Evolutionary conservation across 805 yeast species (phyloP), one percentile per base, ranked within the genome.

Genomic region (Teunomyces stri): DNA sequence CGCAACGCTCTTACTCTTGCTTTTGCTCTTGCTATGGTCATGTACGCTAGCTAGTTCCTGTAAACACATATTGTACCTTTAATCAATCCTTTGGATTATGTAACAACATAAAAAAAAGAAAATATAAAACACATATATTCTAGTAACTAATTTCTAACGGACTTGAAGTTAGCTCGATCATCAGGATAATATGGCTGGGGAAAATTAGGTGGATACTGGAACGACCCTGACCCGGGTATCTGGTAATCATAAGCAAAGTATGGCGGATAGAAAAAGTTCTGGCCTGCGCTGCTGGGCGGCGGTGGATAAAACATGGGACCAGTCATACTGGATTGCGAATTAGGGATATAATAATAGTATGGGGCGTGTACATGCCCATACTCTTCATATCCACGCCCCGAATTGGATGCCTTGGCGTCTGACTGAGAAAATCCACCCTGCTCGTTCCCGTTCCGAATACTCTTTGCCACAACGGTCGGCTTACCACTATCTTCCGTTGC

Each of bases 241-340:
- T 42, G 40, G 3, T 11, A 37, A 18, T 62, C 70, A 43, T 57
- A 61, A 2, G 62, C 51, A 37, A 52, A 58, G 35, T 62, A 62
- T 42, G 63, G 65, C 25, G 66, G 66, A 40, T 59, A 56, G 28
- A 65, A 68, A 46, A 54, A 63, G 38, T 57, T 63, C 12, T 36
- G 39, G 12, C 40, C 40, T 6, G 28, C 29, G n/a, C 40, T 36
- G 6, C 40, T 15, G 21, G 62, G 51, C 21, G 62, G 51, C 21
- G 64, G 60, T 12, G 61, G 61, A 5, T 20, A 20, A 13, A 20
- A 36, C 3, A 36, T 36, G 18, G 40, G 40, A 7, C 15, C 40
- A 6, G 28, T 56, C 42, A 59, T 61, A 6, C 55, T 31, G 21
- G 58, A 64, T 6, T 57, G 63, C n/a, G 48, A 50, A 10, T 46